These are phyloP conservation scores for Sugiyamaella boreocaroliniensis DNA, from an alignment of 805 yeast genomes.

Conservation along the genomic window DNA sequence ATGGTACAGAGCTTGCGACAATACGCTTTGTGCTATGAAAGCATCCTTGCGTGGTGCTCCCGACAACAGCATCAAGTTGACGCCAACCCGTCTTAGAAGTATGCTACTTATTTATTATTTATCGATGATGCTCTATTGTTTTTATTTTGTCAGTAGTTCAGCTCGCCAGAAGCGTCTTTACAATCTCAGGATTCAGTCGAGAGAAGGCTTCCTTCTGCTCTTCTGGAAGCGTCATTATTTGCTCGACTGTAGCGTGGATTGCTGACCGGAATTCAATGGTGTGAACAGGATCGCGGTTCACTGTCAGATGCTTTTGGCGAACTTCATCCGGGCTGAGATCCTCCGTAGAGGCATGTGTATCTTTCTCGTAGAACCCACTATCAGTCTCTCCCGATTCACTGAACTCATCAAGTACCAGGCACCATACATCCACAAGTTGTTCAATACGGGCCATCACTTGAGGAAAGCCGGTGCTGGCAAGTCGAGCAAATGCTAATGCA, in stretches of 20 bases:
- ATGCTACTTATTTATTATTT: slow-evolving; percentile 9
- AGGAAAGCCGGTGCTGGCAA: slow-evolving; percentile 37
- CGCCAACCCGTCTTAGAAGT: background rate
- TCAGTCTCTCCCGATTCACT: slow-evolving; percentile 56
- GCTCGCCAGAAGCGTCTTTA: background rate
- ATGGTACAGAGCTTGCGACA: slow-evolving; percentile 83
- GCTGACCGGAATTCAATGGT: slow-evolving; percentile 43
- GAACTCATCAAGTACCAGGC: slow-evolving; percentile 63
- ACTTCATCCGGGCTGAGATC: slow-evolving; percentile 20
- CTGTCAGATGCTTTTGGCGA: slow-evolving; percentile 32
- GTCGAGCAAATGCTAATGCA: slow-evolving; percentile 52
- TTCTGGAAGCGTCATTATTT: background rate
- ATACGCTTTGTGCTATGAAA: slow-evolving; percentile 66
- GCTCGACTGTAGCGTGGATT: slow-evolving; percentile 28
- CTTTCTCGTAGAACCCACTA: slow-evolving; percentile 20
- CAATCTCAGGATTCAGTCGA: background rate
- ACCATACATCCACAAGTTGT: slow-evolving; percentile 39
- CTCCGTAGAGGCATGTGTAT: slow-evolving; percentile 4
- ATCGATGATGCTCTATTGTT: background rate
- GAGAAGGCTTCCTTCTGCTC: background rate
- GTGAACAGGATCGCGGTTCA: slow-evolving; percentile 45
- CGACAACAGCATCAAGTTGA: background rate
- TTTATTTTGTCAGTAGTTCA: background rate
- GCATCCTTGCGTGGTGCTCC: slow-evolving; percentile 31
- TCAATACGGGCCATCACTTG: slow-evolving; percentile 26